Conservation (phyloP, 257 asterid species). For the Paulownia fortunei region DNA sequence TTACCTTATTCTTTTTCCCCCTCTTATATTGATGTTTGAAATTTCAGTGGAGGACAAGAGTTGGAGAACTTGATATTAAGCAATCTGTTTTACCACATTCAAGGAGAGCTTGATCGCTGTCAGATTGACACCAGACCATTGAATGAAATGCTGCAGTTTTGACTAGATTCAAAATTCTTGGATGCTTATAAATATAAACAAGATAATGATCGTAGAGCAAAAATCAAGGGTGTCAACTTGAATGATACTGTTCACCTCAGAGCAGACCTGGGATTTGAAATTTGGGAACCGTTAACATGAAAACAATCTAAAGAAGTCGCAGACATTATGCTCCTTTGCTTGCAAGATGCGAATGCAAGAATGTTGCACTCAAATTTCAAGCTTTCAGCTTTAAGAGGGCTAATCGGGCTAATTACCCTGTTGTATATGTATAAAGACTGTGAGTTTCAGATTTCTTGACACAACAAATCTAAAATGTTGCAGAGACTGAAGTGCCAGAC, state of each 20-base stretch:
- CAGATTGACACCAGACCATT: constrained; percentile 67
- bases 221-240: constrained; percentile 38
- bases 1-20: constrained; percentile 13
- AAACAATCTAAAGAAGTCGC: constrained; percentile 65
- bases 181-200: constrained; percentile 55
- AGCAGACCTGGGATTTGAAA: constrained; percentile 70
- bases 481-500: not conserved
- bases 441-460: constrained; percentile 41
- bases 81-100: constrained; percentile 82
- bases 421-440: constrained; percentile 59
- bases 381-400: constrained; percentile 73
- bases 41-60: constrained; percentile 74
- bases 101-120: constrained; percentile 92
- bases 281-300: constrained; percentile 75
- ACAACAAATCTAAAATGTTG: not conserved
- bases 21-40: constrained; percentile 26
- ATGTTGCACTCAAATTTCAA: constrained; percentile 57
- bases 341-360: constrained; percentile 66
- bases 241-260: constrained; percentile 63
- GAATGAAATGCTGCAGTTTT: constrained; percentile 76
- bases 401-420: constrained; percentile 62
- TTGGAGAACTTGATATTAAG: constrained; percentile 62
- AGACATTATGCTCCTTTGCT: constrained; percentile 61
- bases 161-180: constrained; percentile 60
- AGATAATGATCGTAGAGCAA: constrained; percentile 48